Evolutionary conservation across 441 rosid species (phyloP).

Genomic region (Viola pubescens): DNA sequence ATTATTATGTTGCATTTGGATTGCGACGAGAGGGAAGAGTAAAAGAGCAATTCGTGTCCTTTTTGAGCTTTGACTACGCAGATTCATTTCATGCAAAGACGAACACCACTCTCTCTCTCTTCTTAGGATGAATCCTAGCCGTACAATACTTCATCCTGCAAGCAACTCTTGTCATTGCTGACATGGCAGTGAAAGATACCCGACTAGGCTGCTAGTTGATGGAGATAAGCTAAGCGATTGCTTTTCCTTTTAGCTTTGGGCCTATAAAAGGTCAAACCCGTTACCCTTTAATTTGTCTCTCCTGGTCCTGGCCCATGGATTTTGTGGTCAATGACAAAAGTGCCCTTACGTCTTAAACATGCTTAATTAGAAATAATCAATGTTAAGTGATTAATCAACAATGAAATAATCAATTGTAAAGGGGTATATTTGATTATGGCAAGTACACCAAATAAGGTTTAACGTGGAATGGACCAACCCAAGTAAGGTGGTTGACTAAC

Average conservation of each 20-base stretch:
- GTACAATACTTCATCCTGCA: conserved; percentile 8
- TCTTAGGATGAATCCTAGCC: conserved; percentile 16
- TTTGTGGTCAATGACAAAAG: background rate
- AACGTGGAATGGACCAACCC: too few species aligned
- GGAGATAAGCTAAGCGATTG: too few species aligned
- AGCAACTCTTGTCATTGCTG: conserved; percentile 6
- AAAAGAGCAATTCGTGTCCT: conserved; percentile 22
- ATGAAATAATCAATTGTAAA: too few species aligned
- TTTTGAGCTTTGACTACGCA: conserved; percentile 19
- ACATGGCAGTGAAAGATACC: conserved; percentile 15
- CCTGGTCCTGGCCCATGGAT: background rate
- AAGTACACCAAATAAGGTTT: too few species aligned
- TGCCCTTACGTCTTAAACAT: too few species aligned
- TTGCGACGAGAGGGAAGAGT: conserved; percentile 22
- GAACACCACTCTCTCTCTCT: background rate
- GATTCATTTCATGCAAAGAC: conserved; percentile 2
- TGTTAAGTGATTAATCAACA: too few species aligned
- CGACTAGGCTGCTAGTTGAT: background rate
- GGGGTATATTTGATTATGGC: too few species aligned
- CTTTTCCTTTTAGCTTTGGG: background rate
- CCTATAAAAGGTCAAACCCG: background rate
- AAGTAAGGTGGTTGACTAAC: too few species aligned
- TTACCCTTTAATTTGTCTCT: background rate
- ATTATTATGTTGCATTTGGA: conserved; percentile 1
- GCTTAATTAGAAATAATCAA: too few species aligned